phyloP scores from a whole-genome alignment of 257 asterid species.

The Rhazya stricta region DNA sequence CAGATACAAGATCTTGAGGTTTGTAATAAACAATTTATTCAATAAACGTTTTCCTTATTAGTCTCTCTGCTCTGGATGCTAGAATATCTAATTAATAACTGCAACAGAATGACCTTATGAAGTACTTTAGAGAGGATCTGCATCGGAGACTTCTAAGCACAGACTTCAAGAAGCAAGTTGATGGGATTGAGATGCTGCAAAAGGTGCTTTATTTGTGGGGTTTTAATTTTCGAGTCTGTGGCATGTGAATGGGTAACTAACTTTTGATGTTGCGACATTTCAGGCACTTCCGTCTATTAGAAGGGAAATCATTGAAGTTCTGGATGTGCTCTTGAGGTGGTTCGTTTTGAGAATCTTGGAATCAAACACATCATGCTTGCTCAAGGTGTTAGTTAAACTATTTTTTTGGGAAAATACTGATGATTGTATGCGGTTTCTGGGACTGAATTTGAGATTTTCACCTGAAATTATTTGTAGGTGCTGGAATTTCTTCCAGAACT shows the following conservation, averaged over 20 bases:
- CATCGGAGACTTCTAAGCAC: constrained; percentile 78
- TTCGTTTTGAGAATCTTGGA: constrained; percentile 89
- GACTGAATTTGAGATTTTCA: constrained; percentile 12
- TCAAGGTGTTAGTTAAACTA: constrained; percentile 46
- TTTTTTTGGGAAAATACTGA: not conserved
- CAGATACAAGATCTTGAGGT: constrained; percentile 99
- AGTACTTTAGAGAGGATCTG: constrained; percentile 91
- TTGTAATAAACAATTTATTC: constrained; percentile 17
- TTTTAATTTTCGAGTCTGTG: constrained; percentile 10
- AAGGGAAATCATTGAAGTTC: constrained; percentile 77
- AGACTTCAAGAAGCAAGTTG: constrained; percentile 97
- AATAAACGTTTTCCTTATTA: not conserved
- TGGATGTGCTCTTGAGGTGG: constrained; percentile 89
- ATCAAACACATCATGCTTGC: constrained; percentile 84
- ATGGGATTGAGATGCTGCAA: constrained; percentile 96
- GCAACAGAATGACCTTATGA: constrained; percentile 76
- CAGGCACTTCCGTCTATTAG: constrained; percentile 79
- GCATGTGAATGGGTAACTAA: constrained; percentile 17
- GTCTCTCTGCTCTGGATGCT: constrained; percentile 6
- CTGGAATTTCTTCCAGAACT: constrained; percentile 98
- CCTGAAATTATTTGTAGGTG: constrained; percentile 46
- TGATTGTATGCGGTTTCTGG: not conserved
- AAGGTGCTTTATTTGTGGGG: constrained; percentile 47
- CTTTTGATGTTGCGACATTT: constrained; percentile 27
- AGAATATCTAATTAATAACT: constrained; percentile 1